A percentile compares a stretch with the other conserved stretches of the same genome.
Evolutionary conservation across 2,329 filamentous ascomycete genomes (phyloP).

Genomic region (Aschersonia sp.): DNA sequence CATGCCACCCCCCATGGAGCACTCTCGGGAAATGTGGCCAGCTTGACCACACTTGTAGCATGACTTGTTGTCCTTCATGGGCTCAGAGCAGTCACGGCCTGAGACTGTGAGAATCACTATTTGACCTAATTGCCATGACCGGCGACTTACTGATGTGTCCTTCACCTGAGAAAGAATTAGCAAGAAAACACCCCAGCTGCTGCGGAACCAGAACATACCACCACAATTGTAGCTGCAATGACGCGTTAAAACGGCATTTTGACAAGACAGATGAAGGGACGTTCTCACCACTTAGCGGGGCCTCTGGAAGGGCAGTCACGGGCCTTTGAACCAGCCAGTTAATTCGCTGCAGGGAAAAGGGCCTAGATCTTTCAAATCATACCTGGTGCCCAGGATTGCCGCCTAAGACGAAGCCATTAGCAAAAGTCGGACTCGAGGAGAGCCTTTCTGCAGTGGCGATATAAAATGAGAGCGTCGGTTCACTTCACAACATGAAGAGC

Average conservation of each 20-base stretch:
- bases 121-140: neutral
- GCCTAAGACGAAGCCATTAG: conserved; percentile 28
- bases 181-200: neutral
- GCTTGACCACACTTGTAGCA: conserved; percentile 68
- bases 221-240: conserved; percentile 63
- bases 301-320: conserved; percentile 78
- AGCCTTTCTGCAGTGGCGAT: no score
- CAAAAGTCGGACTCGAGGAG: neutral
- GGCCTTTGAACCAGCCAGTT: conserved; percentile 35
- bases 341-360: neutral
- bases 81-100: conserved; percentile 84
- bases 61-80: conserved; percentile 72
- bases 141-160: conserved; percentile 55
- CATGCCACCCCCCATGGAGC: conserved; percentile 40
- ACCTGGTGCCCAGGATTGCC: conserved; percentile 64
- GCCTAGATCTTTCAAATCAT: conserved; percentile 19
- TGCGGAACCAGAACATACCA: conserved; percentile 33
- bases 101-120: conserved; percentile 1
- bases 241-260: neutral
- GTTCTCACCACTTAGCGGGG: conserved; percentile 61
- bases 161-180: conserved; percentile 27
- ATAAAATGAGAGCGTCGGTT: no score
- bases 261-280: neutral
- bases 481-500: no score
- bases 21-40: conserved; percentile 88